Base-by-base conservation (phyloP, 305 asterid species). In the Salvia sclarea region DNA sequence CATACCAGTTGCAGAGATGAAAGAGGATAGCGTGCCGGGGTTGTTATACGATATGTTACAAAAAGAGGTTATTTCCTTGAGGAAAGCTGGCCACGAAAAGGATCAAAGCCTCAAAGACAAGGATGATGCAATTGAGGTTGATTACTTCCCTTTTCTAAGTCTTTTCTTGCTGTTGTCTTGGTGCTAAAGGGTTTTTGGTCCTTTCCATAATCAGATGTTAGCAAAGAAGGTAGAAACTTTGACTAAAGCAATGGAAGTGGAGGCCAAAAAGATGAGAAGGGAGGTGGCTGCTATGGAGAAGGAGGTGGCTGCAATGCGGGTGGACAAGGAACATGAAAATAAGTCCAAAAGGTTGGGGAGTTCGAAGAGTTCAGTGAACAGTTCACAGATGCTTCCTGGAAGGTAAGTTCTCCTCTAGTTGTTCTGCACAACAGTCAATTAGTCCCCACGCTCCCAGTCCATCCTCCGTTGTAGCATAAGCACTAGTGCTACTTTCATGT, bases 241-340 rank as follows among this genome's bases (percentile, higher is more conserved):
- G 84, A 86, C 98, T 5, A 91, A 91, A 74, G 99, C 98, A 28
- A 94, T 94, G 99, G 99, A 94, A 76, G 96, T 91, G 66, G 99
- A 94, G 80, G 99, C 99, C 49, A 94, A 88, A 74, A 94, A 91
- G 87, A 91, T 94, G 99, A 87, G 99, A 71, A 84, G 99, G 68
- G 99, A 94, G 80, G 99, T 91, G 52, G 91, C 99, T 80, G 93
- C 92, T 50, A 91, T 94, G 98, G 99, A 94, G 88, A 94, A 94
- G 85, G 99, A 94, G 86, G 99, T 94, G 68, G 89, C 95, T 73
- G 97, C 98, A 60, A 88, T 92, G 92, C 95, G 91, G 41, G 91
- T 86, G 60, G 97, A 86, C 30, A 94, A 91, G 81, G 99, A 91
- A 61, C 96, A 91, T 56, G 99, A 94, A 73, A 86, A 72, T 66